These are phyloP conservation scores for Alternaria conjuncta DNA, from an alignment of 2,329 filamentous ascomycete genomes.

Conservation along the genomic window DNA sequence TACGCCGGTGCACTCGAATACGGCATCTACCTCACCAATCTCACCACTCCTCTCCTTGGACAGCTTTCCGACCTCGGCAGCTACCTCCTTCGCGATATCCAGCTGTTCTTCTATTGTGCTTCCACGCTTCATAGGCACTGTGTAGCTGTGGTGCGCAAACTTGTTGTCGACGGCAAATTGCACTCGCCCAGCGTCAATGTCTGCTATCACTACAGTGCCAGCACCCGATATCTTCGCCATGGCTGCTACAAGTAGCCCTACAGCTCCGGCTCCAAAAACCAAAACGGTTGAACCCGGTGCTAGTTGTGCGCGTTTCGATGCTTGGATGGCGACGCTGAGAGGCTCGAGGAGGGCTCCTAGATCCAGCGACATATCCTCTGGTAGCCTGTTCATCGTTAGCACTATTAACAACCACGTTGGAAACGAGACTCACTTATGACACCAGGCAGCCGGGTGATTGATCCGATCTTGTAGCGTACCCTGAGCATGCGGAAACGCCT, in stretches of 20 bases:
- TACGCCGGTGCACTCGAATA: conserved; percentile 80
- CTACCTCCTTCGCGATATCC: conserved; percentile 58
- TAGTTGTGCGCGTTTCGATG: conserved; percentile 60
- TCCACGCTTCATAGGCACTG: conserved; percentile 55
- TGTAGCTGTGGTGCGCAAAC: conserved; percentile 56
- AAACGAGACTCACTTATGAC: conserved; percentile 55
- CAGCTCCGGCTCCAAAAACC: conserved; percentile 67
- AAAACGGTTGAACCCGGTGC: conserved; percentile 58
- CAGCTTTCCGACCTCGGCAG: conserved; percentile 51
- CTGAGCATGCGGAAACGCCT: conserved; percentile 66
- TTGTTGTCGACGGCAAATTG: conserved; percentile 61
- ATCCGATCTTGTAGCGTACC: conserved; percentile 68
- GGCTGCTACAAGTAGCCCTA: conserved; percentile 65
- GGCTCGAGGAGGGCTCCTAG: conserved; percentile 67
- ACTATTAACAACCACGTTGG: background rate
- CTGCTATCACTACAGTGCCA: conserved; percentile 63
- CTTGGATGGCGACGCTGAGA: conserved; percentile 66
- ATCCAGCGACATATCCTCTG: conserved; percentile 59
- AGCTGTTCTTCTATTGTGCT: conserved; percentile 61
- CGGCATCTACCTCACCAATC: conserved; percentile 67
- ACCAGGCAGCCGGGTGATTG: conserved; percentile 67
- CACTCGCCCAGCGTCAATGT: conserved; percentile 64
- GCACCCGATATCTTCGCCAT: conserved; percentile 63
- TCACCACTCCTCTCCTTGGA: conserved; percentile 37
- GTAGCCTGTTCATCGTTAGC: conserved; percentile 48